phyloP scores from a whole-genome alignment of 2,329 filamentous ascomycete species.

The Cladosporium sp. region DNA sequence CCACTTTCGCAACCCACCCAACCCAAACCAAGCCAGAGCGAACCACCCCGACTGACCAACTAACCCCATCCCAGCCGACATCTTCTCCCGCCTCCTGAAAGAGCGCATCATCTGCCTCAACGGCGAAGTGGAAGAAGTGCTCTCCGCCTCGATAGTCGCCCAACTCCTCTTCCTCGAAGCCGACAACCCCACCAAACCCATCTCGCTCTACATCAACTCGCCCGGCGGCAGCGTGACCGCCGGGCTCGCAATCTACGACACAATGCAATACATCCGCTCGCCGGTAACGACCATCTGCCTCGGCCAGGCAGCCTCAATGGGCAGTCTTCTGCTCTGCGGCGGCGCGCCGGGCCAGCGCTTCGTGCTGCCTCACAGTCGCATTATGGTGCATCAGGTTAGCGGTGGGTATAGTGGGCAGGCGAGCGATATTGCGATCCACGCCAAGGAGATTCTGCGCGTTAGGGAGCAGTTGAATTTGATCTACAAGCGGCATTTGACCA shows the following conservation, averaged over 20 bases:
- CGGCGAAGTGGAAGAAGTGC: conserved; percentile 81
- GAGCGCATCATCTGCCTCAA: conserved; percentile 95
- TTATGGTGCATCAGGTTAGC: conserved; percentile 96
- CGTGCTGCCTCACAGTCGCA: conserved; percentile 84
- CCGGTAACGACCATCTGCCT: conserved; percentile 94
- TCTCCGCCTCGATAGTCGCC: conserved; percentile 90
- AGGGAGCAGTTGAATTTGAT: conserved; percentile 85
- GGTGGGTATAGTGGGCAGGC: conserved; percentile 68
- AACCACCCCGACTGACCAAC: neutral
- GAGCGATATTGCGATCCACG: conserved; percentile 89
- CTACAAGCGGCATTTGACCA: conserved; percentile 81
- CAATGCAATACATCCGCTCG: conserved; percentile 93
- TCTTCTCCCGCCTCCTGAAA: conserved; percentile 46
- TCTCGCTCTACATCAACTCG: conserved; percentile 97
- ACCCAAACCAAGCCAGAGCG: no score
- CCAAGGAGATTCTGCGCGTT: conserved; percentile 89
- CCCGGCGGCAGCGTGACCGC: conserved; percentile 91
- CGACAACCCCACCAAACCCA: conserved; percentile 89
- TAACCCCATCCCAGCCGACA: conserved; percentile 35
- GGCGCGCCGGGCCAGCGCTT: conserved; percentile 81
- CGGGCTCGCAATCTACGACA: conserved; percentile 87
- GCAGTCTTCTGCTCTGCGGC: conserved; percentile 79
- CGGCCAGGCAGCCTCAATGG: conserved; percentile 94
- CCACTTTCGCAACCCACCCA: neutral
- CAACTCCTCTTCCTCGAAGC: conserved; percentile 98